Evolutionary conservation across 306 rosid genomes (phyloP).

Genomic region (Vigna nakashimae): DNA sequence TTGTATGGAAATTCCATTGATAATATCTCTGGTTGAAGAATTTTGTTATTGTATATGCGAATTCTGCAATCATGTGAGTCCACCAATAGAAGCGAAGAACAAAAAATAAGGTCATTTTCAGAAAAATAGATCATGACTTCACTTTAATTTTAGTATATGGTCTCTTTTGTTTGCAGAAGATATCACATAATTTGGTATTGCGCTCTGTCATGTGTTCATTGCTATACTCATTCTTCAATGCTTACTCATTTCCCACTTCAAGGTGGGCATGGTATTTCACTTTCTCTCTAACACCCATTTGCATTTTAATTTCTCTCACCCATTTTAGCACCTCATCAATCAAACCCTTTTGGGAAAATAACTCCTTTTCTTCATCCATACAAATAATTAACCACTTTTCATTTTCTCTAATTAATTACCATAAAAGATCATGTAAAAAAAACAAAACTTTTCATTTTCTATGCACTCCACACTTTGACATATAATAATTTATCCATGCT

Average conservation of each 20-base stretch:
- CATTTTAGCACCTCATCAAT: conserved; percentile 39
- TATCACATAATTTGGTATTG: conserved; percentile 40
- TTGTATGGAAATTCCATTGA: conserved; percentile 26
- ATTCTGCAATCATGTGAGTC: conserved; percentile 41
- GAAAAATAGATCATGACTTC: conserved; percentile 41
- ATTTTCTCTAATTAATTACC: background rate
- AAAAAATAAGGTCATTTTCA: conserved; percentile 32
- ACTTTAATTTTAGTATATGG: conserved; percentile 37
- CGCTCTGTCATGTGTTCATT: conserved; percentile 47
- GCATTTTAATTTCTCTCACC: conserved; percentile 30
- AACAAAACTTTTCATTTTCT: conserved; percentile 3
- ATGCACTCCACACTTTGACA: background rate
- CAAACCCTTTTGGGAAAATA: conserved; percentile 1
- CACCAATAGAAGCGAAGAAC: conserved; percentile 36
- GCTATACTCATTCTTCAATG: conserved; percentile 51
- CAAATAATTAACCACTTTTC: background rate
- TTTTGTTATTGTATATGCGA: conserved; percentile 22
- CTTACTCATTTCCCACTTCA: conserved; percentile 63
- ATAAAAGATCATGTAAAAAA: background rate
- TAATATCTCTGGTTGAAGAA: conserved; percentile 30
- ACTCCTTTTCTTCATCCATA: background rate
- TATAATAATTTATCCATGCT: conserved; percentile 9
- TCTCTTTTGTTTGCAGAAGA: conserved; percentile 47
- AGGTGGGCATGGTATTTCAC: conserved; percentile 54
- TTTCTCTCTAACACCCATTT: conserved; percentile 38